Percentiles rank a stretch among this genome's conserved stretches.
phyloP scores from a whole-genome alignment of 1,139 yeast genomes.

The Diutina neorugosa region DNA sequence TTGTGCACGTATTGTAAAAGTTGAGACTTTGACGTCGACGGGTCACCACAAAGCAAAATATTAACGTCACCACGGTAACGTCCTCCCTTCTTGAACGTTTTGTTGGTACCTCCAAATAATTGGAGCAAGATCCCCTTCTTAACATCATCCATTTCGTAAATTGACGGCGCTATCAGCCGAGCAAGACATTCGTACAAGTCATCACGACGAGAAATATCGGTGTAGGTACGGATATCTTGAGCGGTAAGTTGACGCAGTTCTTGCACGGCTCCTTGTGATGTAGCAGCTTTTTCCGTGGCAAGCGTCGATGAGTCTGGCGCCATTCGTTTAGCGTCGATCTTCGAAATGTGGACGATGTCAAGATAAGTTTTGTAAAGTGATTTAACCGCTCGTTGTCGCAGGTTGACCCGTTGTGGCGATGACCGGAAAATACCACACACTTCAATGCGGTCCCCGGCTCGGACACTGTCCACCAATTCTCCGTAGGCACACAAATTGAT shows the following conservation, averaged over 20 bases:
- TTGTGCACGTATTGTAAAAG: slow-evolving; percentile 88
- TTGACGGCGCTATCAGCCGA: slow-evolving; percentile 89
- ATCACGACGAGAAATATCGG: slow-evolving; percentile 47
- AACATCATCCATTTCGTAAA: slow-evolving; percentile 91
- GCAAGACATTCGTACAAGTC: slow-evolving; percentile 85
- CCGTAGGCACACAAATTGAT: slow-evolving; percentile 91
- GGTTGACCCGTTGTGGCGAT: slow-evolving; percentile 78
- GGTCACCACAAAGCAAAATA: slow-evolving; percentile 89
- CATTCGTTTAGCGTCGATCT: slow-evolving; percentile 69
- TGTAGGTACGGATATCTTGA: slow-evolving; percentile 57
- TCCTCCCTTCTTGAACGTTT: slow-evolving; percentile 81
- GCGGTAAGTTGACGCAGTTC: slow-evolving; percentile 59
- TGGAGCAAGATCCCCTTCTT: slow-evolving; percentile 90
- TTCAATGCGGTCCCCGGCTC: slow-evolving; percentile 95
- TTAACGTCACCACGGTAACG: slow-evolving; percentile 94
- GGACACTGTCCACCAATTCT: slow-evolving; percentile 84
- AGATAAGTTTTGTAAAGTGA: slow-evolving; percentile 82
- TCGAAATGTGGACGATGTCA: slow-evolving; percentile 88
- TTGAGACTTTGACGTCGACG: slow-evolving; percentile 95
- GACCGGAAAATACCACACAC: slow-evolving; percentile 94
- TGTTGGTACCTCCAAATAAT: slow-evolving; percentile 91
- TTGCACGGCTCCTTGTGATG: slow-evolving; percentile 51
- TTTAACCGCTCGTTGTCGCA: slow-evolving; percentile 76
- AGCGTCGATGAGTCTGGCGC: slow-evolving; percentile 72
- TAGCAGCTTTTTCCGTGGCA: slow-evolving; percentile 17